phyloP scores from a whole-genome alignment of 352 stramenopile species.

The Globisporangium splendens region DNA sequence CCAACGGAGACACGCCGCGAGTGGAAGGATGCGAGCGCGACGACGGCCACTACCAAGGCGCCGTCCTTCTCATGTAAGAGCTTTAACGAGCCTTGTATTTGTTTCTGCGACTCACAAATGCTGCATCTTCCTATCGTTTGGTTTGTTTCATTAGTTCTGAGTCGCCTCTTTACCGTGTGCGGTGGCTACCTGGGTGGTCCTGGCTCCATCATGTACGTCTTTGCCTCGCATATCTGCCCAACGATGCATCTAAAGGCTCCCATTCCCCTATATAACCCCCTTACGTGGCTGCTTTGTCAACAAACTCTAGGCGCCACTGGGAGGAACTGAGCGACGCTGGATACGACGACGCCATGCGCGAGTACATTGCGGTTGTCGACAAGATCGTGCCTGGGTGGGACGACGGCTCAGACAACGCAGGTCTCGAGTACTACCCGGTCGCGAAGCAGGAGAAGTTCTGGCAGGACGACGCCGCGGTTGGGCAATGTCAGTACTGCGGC shows the following conservation, averaged over 20 bases:
- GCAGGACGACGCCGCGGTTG: conserved; percentile 42
- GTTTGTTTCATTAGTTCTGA: conserved; percentile 25
- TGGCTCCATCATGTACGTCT: conserved; percentile 51
- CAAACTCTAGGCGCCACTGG: conserved; percentile 49
- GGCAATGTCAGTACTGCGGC: conserved; percentile 47
- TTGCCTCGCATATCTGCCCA: too few species aligned
- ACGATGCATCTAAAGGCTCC: too few species aligned
- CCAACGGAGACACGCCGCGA: conserved; percentile 46
- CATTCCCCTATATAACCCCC: background rate
- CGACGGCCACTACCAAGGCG: conserved; percentile 12
- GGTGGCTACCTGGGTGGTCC: conserved; percentile 40
- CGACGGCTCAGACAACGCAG: conserved; percentile 9
- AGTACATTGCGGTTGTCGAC: conserved; percentile 59
- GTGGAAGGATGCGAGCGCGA: conserved; percentile 33
- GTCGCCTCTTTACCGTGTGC: conserved; percentile 43
- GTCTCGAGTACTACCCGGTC: conserved; percentile 37
- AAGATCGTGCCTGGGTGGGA: conserved; percentile 68
- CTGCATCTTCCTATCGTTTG: background rate
- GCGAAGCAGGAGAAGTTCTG: conserved; percentile 54
- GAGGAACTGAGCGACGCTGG: conserved; percentile 44
- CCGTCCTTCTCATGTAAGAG: conserved; percentile 16
- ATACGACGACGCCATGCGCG: conserved; percentile 42
- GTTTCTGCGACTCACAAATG: background rate
- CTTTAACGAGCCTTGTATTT: background rate
- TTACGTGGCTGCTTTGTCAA: too few species aligned